These are phyloP conservation scores for Pezicula neosporulosa DNA, from an alignment of 2,329 filamentous ascomycete species.

Conservation along the genomic window DNA sequence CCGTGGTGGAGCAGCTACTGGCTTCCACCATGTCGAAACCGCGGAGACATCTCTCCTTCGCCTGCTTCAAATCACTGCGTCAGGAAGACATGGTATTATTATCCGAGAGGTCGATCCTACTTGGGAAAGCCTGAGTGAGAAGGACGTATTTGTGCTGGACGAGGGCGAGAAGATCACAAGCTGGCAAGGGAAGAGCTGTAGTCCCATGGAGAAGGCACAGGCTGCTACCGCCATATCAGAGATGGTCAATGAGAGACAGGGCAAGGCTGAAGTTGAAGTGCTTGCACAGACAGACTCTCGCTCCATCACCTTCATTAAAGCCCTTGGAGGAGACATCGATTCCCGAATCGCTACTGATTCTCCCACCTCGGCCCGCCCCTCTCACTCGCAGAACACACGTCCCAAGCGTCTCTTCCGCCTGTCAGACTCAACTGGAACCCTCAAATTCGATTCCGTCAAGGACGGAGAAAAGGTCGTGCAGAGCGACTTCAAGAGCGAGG, in stretches of 20 bases:
- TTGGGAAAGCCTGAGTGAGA: constrained; percentile 60
- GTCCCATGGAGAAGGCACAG: constrained; percentile 67
- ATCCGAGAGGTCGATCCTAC: constrained; percentile 62
- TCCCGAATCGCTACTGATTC: constrained; percentile 38
- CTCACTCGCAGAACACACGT: constrained; percentile 10
- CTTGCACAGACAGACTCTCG: constrained; percentile 57
- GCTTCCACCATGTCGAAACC: constrained; percentile 60
- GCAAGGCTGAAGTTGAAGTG: constrained; percentile 55
- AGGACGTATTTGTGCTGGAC: constrained; percentile 64
- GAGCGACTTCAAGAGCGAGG: constrained; percentile 51
- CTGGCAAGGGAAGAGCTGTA: constrained; percentile 64
- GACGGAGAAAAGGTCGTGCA: constrained; percentile 43
- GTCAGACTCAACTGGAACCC: constrained; percentile 55
- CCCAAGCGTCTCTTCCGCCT: constrained; percentile 53
- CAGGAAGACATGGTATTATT: constrained; percentile 45
- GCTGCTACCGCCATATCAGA: constrained; percentile 65
- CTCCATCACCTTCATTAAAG: constrained; percentile 49
- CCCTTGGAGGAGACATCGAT: constrained; percentile 47
- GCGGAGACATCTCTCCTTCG: constrained; percentile 50
- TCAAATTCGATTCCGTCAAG: constrained; percentile 56
- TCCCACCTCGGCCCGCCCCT: constrained; percentile 35
- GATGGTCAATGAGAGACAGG: constrained; percentile 59
- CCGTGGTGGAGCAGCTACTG: constrained; percentile 56
- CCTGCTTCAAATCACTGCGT: constrained; percentile 53
- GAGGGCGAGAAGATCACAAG: constrained; percentile 63